These are phyloP conservation scores for Selenicereus undatus DNA, from an alignment of 148 eudicot genomes.

Conservation along the genomic window DNA sequence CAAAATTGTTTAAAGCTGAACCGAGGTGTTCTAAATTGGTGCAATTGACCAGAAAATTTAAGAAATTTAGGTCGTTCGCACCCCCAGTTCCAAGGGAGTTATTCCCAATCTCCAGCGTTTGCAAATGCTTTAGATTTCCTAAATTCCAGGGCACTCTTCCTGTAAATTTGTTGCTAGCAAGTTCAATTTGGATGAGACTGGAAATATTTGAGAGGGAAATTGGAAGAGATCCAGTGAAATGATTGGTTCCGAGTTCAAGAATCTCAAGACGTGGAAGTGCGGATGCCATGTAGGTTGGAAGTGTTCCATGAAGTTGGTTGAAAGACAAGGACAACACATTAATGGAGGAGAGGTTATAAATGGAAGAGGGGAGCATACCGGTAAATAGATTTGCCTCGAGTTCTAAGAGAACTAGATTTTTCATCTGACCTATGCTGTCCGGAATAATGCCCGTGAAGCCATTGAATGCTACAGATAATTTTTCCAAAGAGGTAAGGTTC, in stretches of 20 bases:
- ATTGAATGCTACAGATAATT: background rate
- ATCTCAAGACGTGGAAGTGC: conserved; percentile 17
- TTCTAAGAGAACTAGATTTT: conserved; percentile 2
- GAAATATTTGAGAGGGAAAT: conserved; percentile 27
- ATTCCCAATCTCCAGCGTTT: too few relatives aligned
- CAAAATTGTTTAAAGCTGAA: background rate
- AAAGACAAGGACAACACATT: conserved; percentile 5
- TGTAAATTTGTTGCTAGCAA: too few relatives aligned
- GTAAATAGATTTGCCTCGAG: conserved; percentile 4
- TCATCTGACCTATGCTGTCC: conserved; percentile 20
- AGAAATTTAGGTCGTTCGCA: too few relatives aligned
- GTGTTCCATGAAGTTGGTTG: conserved; percentile 26
- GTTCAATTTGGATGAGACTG: conserved; percentile 1
- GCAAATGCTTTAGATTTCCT: too few relatives aligned
- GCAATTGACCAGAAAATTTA: too few relatives aligned
- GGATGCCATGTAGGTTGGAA: conserved; percentile 20
- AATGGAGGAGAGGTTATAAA: conserved; percentile 30
- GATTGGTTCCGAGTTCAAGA: conserved; percentile 1
- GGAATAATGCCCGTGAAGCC: conserved; percentile 30
- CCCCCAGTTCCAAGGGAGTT: too few relatives aligned
- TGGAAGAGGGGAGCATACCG: conserved; percentile 28
- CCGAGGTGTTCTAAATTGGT: background rate
- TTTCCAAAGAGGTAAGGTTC: background rate
- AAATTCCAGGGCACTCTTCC: too few relatives aligned
- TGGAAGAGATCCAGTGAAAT: conserved; percentile 31